These are phyloP conservation scores for Chenopodium suecicum DNA, from an alignment of 148 eudicot genomes.

Conservation along the genomic window DNA sequence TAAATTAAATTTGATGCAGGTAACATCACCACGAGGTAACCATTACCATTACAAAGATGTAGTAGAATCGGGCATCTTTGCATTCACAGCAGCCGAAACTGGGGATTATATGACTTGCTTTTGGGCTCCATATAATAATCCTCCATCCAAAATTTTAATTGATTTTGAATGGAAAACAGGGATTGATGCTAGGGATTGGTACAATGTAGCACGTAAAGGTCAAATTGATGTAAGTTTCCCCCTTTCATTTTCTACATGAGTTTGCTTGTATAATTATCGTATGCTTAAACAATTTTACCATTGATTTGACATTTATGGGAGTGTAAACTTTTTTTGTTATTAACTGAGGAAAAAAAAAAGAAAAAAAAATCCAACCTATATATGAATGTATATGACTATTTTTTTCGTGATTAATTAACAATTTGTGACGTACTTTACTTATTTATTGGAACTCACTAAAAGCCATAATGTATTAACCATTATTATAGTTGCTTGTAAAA, in stretches of 20 bases:
- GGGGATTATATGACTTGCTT: slow-evolving; percentile 79
- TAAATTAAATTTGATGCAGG: slow-evolving; percentile 31
- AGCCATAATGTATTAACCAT: too few relatives aligned
- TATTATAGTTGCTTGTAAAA: too few relatives aligned
- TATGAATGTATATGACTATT: too few relatives aligned
- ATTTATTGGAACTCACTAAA: too few relatives aligned
- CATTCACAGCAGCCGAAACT: slow-evolving; percentile 55
- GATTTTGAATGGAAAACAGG: slow-evolving; percentile 76
- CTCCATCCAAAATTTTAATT: slow-evolving; percentile 37
- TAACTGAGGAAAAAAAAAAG: too few relatives aligned
- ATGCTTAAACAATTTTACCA: too few relatives aligned
- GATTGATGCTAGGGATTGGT: slow-evolving; percentile 66
- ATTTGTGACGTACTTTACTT: too few relatives aligned
- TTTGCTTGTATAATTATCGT: neutral
- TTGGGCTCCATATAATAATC: slow-evolving; percentile 51
- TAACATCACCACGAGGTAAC: slow-evolving; percentile 56
- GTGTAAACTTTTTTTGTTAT: too few relatives aligned
- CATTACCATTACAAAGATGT: slow-evolving; percentile 49
- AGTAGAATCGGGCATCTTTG: slow-evolving; percentile 55
- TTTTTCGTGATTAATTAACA: too few relatives aligned
- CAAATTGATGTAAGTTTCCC: slow-evolving; percentile 48
- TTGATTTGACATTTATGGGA: neutral
- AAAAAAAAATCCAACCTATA: too few relatives aligned
- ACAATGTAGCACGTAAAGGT: slow-evolving; percentile 70
- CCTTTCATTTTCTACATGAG: neutral